phyloP scores from a whole-genome alignment of 2,329 filamentous ascomycete species.

The Paraphoma sp. region DNA sequence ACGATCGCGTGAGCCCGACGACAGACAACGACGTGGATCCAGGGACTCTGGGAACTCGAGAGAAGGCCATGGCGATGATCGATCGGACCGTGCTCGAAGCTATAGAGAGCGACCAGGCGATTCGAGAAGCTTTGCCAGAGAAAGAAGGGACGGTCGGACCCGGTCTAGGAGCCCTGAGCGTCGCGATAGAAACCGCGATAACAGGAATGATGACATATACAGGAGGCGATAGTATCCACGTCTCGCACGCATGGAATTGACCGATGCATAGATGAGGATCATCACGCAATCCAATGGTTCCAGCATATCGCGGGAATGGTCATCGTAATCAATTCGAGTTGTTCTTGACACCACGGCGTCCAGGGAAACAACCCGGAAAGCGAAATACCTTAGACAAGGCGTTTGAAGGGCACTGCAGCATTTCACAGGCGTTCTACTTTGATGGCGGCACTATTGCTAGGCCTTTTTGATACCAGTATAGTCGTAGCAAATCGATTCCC shows the following conservation, averaged over 20 bases:
- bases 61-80: conserved; percentile 38
- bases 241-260: background rate
- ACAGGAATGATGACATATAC: conserved; percentile 39
- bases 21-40: conserved; percentile 39
- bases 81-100: conserved; percentile 33
- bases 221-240: conserved; percentile 21
- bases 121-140: conserved; percentile 31
- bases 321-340: background rate
- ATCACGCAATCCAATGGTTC: no score
- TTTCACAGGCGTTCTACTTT: conserved; percentile 4
- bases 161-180: conserved; percentile 46
- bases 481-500: background rate
- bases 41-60: conserved; percentile 44
- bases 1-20: conserved; percentile 45
- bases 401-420: conserved; percentile 1
- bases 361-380: background rate
- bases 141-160: conserved; percentile 40
- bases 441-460: background rate
- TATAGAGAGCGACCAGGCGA: conserved; percentile 31
- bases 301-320: no score
- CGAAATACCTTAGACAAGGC: background rate
- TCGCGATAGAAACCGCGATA: conserved; percentile 30
- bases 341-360: background rate
- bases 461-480: conserved; percentile 1
- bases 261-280: background rate